Base-by-base conservation (phyloP, 441 rosid species). In the Erodium moschatum region DNA sequence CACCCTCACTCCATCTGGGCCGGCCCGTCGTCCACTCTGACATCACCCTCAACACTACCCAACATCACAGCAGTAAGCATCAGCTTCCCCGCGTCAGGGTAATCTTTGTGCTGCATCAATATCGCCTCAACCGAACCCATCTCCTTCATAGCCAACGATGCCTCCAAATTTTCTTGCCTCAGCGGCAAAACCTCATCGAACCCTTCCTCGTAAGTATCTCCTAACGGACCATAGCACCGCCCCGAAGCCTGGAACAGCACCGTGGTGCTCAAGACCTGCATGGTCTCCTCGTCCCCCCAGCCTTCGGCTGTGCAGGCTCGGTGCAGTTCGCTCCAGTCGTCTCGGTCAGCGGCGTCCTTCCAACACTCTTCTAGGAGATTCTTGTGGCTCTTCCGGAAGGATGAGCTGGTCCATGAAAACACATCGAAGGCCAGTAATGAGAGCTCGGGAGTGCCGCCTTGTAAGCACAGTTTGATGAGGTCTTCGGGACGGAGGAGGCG, bases 331-430 rank as follows among this genome's bases (percentile, higher is more conserved):
- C 85, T 87, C 97, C 98, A 94, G 61, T 87, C 88, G 10, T 91
- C 96, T 72, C 74, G 89, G 64, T 89, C 85, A 0, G 86, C 91
- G 0, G 92, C 94, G 6, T 87, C 87, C 82, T 83, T 91, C 97
- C 97, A 91, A 89, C 97, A 88, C 63, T 87, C 88, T 75, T 86
- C 92, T 74, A 94, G 73, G 38, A 91, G 92, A 77, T 71, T 82
- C 70, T 73, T 81, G 69, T 89, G 86, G 77, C 82, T 85, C 78
- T 83, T 81, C 2, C 89, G 81, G 73, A 89, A 94, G 3, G 90
- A 88, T 72, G 81, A 77, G 83, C 97, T 88, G 12, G 94, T 88
- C 88, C 94, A 89, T 69, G 97, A 92, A 76, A 94, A 94, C 72
- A 88, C 89, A 66, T 91, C 92, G 29, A 94, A 94, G 44, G 87